These are phyloP conservation scores for Rickenella mellea DNA, from an alignment of 768 basidiomycete genomes.

Conservation along the genomic window DNA sequence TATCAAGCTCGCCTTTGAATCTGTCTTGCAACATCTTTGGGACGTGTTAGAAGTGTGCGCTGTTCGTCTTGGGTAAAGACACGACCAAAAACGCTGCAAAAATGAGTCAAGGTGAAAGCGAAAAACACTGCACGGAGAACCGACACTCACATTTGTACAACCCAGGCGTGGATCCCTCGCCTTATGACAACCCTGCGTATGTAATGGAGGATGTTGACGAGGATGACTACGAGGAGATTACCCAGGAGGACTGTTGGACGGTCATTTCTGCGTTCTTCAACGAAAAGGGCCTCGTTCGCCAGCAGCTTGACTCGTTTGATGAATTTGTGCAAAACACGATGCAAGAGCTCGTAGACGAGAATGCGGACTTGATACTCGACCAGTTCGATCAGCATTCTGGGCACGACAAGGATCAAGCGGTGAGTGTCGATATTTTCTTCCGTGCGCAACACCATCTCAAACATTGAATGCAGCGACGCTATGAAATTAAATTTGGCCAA, in stretches of 20 bases:
- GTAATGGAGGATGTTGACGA: slow-evolving; percentile 30
- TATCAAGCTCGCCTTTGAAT: too few species aligned
- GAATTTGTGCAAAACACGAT: slow-evolving; percentile 99
- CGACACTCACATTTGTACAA: too few species aligned
- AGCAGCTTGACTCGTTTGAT: slow-evolving; percentile 96
- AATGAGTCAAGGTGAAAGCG: too few species aligned
- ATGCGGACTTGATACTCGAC: slow-evolving; percentile 89
- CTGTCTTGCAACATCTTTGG: too few species aligned
- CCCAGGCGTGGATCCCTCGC: too few species aligned
- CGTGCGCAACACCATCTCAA: neutral
- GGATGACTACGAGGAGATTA: slow-evolving; percentile 66
- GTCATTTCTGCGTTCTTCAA: slow-evolving; percentile 96
- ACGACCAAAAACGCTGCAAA: too few species aligned
- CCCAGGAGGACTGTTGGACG: slow-evolving; percentile 90
- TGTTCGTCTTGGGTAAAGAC: too few species aligned
- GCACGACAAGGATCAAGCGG: slow-evolving; percentile 43
- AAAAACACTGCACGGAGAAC: too few species aligned
- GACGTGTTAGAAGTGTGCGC: too few species aligned
- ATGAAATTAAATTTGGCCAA: slow-evolving; percentile 95
- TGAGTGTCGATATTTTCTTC: slow-evolving; percentile 7
- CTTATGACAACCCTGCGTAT: neutral
- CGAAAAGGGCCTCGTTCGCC: slow-evolving; percentile 93
- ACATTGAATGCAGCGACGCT: slow-evolving; percentile 67
- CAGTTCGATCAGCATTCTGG: slow-evolving; percentile 96
- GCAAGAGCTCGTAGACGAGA: slow-evolving; percentile 98